Conservation (phyloP, 495 filamentous ascomycete genomes). For the Aspergillus saccharolyticus region DNA sequence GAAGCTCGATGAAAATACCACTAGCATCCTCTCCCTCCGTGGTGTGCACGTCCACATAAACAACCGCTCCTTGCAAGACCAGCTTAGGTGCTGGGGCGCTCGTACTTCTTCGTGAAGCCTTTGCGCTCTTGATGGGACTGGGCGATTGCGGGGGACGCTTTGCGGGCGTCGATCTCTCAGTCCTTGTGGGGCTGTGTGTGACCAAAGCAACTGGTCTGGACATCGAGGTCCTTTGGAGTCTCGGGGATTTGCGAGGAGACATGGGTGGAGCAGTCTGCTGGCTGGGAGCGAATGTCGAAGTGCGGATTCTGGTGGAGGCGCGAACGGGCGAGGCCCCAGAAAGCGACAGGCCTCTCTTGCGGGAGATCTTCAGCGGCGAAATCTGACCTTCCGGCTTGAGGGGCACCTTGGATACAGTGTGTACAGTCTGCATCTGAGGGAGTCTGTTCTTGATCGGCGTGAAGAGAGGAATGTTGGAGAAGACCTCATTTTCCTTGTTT, state of each 20-base stretch:
- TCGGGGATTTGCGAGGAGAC: slow-evolving; percentile 25
- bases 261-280: slow-evolving; percentile 17
- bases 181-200: slow-evolving; percentile 5
- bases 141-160: slow-evolving; percentile 19
- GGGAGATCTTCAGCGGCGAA: slow-evolving; percentile 51
- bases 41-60: slow-evolving; percentile 92
- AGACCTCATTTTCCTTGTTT: slow-evolving; percentile 30
- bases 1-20: slow-evolving; percentile 73
- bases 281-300: slow-evolving; percentile 19
- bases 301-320: slow-evolving; percentile 31
- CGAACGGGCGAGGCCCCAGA: slow-evolving; percentile 35
- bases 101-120: slow-evolving; percentile 1
- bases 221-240: slow-evolving; percentile 23
- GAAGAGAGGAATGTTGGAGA: slow-evolving; percentile 26
- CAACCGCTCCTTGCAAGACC: slow-evolving; percentile 64
- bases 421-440: slow-evolving; percentile 43
- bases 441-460: slow-evolving; percentile 29
- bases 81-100: slow-evolving; percentile 21
- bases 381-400: slow-evolving; percentile 63
- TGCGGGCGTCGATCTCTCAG: neutral
- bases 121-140: slow-evolving; percentile 24
- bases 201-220: slow-evolving; percentile 2
- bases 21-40: slow-evolving; percentile 83
- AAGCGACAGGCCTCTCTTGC: slow-evolving; percentile 50
- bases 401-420: slow-evolving; percentile 73